phyloP scores from a whole-genome alignment of 257 asterid genomes.

The Oldenlandia corymbosa region DNA sequence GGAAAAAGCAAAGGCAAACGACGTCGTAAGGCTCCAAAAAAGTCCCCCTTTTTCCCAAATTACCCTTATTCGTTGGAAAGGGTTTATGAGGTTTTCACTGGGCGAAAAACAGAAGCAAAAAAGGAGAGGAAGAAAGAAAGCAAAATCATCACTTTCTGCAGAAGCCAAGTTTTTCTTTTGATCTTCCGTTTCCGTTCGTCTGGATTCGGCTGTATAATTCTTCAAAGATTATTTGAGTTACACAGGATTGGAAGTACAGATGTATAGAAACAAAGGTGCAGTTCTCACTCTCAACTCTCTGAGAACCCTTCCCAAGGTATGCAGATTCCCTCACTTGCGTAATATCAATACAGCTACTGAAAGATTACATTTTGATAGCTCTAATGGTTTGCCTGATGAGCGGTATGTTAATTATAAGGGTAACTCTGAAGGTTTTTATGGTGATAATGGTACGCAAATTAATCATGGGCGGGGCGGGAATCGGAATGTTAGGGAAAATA shows the following conservation, averaged over 20 bases:
- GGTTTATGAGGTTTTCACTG: no score
- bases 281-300: constrained; percentile 31
- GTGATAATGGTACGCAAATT: constrained; percentile 12
- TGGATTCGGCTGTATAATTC: no score
- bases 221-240: no score
- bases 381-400: constrained; percentile 27
- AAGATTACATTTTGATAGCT: constrained; percentile 32
- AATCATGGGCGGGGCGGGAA: constrained; percentile 4
- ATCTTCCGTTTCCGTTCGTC: no score
- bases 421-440: constrained; percentile 20
- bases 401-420: constrained; percentile 16
- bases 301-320: constrained; percentile 31
- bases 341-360: constrained; percentile 42
- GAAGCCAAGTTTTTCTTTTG: no score
- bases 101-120: no score
- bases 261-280: constrained; percentile 49
- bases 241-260: constrained; percentile 13
- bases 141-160: no score
- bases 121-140: no score
- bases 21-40: background rate
- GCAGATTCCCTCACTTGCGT: constrained; percentile 30
- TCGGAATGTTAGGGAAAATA: background rate
- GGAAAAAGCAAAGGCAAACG: no score
- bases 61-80: no score
- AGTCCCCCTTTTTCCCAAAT: no score